phyloP scores from a whole-genome alignment of 495 filamentous ascomycete genomes.

The Chaetomidium leptoderma region DNA sequence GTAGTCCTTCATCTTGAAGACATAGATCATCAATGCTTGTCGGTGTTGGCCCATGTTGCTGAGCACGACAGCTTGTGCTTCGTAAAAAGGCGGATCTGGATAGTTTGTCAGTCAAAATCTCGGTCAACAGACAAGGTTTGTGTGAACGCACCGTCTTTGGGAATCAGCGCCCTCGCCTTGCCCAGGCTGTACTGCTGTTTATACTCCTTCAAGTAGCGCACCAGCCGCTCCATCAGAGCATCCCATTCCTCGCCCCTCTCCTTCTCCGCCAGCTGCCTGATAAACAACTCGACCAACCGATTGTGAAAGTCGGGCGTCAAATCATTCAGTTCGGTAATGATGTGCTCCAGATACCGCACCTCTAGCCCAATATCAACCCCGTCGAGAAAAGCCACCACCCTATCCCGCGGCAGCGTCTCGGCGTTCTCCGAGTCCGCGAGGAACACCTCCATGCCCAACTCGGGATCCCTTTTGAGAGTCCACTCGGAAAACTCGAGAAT shows the following conservation, averaged over 20 bases:
- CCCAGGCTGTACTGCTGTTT: slow-evolving; percentile 74
- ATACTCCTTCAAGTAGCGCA: slow-evolving; percentile 71
- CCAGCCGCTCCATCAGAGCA: slow-evolving; percentile 58
- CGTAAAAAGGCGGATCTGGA: slow-evolving; percentile 77
- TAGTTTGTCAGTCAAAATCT: not conserved
- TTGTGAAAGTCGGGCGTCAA: slow-evolving; percentile 83
- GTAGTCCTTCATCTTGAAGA: slow-evolving; percentile 85
- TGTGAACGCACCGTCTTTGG: slow-evolving; percentile 63
- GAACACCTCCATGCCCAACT: slow-evolving; percentile 92
- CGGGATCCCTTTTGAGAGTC: slow-evolving; percentile 68
- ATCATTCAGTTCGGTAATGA: slow-evolving; percentile 83
- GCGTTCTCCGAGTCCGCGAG: slow-evolving; percentile 91
- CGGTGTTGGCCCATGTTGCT: slow-evolving; percentile 95
- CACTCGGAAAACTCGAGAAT: slow-evolving; percentile 89
- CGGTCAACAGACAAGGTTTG: not conserved
- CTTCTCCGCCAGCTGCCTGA: slow-evolving; percentile 56
- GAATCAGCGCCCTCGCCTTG: slow-evolving; percentile 68
- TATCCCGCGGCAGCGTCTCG: slow-evolving; percentile 75
- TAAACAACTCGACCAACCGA: slow-evolving; percentile 68
- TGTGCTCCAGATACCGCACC: slow-evolving; percentile 82
- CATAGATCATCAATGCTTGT: slow-evolving; percentile 91
- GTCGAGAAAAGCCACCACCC: slow-evolving; percentile 69
- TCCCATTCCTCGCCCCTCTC: slow-evolving; percentile 48
- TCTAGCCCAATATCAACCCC: slow-evolving; percentile 65
- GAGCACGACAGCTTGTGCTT: slow-evolving; percentile 85